Evolutionary conservation across 192 early-diverging fungal genomes (phyloP), one percentile per base, ranked within the genome.

Genomic region (Globomyces pollinis-pini): DNA sequence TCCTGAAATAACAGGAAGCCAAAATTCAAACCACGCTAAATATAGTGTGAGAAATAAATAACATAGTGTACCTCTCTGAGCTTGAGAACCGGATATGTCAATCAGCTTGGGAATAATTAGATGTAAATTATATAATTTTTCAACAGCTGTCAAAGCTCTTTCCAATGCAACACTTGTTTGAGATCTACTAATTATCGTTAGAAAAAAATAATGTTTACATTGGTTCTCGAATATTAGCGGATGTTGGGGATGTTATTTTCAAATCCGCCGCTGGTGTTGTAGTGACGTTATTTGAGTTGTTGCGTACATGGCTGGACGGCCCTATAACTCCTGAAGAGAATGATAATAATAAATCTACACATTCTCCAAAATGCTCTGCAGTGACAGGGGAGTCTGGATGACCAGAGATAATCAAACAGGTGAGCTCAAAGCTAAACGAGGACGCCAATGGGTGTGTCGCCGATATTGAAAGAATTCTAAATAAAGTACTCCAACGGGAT

Each of bases 1-100:
- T 0, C 85, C 85, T 3, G 86, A 84, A 16, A 89, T 63, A 30
- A 90, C 72, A 5, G 88, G 87, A 32, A 90, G 71, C 88, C 87
- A 89, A 64, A 88, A 89, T 31, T 73, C 78, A 51, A 80, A 83
- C 82, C 84, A 90, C 1, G 76, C 84, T 79, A 62, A 43, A n/a
- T n/a, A n/a, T n/a, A n/a, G n/a, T n/a, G n/a, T n/a, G n/a, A n/a
- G n/a, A n/a, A n/a, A n/a, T n/a, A n/a, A 32, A 30, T 32, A 59
- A 34, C 26, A 39, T 18, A 34, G 38, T 50, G 3, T 33, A 78
- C 76, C 73, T 72, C 73, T 51, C 28, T 77, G 64, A n/a, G 49
- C 49, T 13, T 67, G 44, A 36, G 74, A 67, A 2, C 63, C 69
- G 15, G 60, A 57, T 35, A 59, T 30, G 29, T 62, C 39, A 11